Conservation (phyloP, 1,139 yeast genomes). For the Hemisphaericaspora lyxosophila region DNA sequence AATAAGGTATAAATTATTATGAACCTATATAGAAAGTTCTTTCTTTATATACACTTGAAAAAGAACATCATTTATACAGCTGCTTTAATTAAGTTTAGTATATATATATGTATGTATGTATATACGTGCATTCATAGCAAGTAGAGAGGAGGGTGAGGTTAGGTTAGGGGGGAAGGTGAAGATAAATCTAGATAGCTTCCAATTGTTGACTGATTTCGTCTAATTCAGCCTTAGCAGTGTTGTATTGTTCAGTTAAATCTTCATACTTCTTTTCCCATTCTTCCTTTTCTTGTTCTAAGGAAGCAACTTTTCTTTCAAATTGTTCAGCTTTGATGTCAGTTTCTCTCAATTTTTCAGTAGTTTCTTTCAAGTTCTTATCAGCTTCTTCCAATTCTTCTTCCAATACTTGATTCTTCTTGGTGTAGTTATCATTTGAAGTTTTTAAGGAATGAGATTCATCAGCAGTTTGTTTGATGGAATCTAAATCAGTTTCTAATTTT, state of each 20-base stretch:
- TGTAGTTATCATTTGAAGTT: slow-evolving; percentile 84
- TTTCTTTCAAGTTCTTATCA: slow-evolving; percentile 87
- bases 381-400: slow-evolving; percentile 94
- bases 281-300: slow-evolving; percentile 90
- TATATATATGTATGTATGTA: too few relatives aligned
- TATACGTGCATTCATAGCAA: neutral
- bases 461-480: slow-evolving; percentile 83
- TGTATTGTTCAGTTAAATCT: slow-evolving; percentile 80
- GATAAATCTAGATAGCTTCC: slow-evolving; percentile 66
- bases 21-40: too few relatives aligned
- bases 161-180: neutral
- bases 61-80: too few relatives aligned
- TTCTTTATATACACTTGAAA: too few relatives aligned
- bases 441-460: slow-evolving; percentile 91
- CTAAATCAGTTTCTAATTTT: slow-evolving; percentile 76
- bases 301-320: slow-evolving; percentile 90
- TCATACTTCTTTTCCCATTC: slow-evolving; percentile 90
- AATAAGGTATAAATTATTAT: too few relatives aligned
- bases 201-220: slow-evolving; percentile 93
- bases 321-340: slow-evolving; percentile 97
- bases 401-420: slow-evolving; percentile 87
- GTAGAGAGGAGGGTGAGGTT: too few relatives aligned
- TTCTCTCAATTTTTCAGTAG: slow-evolving; percentile 92
- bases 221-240: slow-evolving; percentile 83
- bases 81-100: too few relatives aligned